Base-by-base conservation (phyloP, 805 yeast species). In the Candida sakaeoensis region DNA sequence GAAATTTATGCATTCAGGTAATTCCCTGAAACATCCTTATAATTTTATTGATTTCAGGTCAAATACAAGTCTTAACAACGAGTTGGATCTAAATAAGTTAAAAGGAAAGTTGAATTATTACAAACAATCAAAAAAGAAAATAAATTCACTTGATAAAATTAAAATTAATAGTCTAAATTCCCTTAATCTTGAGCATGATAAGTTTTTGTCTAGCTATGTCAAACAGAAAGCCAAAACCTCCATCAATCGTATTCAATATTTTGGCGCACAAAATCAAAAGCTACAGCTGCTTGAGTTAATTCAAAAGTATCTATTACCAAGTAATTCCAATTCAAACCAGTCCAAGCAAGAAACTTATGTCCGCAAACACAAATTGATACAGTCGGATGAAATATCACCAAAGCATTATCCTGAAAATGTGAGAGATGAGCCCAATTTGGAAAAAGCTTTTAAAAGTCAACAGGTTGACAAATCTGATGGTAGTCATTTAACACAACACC, bases 131-230 rank as follows among this genome's bases (percentile, higher is more conserved):
- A 28, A 15, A 5, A 26, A 26, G n/a, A 14, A 26, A 14, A 10
- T 13, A 33, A 33, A 22, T 21, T 4, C 22, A 18, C 25, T 8
- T 15, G 13, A 6, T 21, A 9, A 31, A 31, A 16, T 12, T 7
- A 17, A 31, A 33, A 23, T 15, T 13, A 25, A 14, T 15, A 13
- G 4, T 24, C 9, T 10, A 5, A 25, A 5, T 5, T 5, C 14
- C 5, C 9, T 9, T 10, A 5, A 9, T 25, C 28, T 10, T 25
- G 28, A 25, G n/a, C 8, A 19, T n/a, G 61, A 55, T 33, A 49
- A 54, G 4, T 56, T 53, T 39, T 40, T 57, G 22, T 29, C 53
- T 5, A 52, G 56, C 33, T 57, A 57, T 35, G 38, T 56, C 30
- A 51, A 52, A 27, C 44, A 45, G n/a, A 37, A 48, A n/a, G 38